These are phyloP conservation scores for Microsporum audouinii DNA, from an alignment of 2,329 filamentous ascomycete species.

Conservation along the genomic window DNA sequence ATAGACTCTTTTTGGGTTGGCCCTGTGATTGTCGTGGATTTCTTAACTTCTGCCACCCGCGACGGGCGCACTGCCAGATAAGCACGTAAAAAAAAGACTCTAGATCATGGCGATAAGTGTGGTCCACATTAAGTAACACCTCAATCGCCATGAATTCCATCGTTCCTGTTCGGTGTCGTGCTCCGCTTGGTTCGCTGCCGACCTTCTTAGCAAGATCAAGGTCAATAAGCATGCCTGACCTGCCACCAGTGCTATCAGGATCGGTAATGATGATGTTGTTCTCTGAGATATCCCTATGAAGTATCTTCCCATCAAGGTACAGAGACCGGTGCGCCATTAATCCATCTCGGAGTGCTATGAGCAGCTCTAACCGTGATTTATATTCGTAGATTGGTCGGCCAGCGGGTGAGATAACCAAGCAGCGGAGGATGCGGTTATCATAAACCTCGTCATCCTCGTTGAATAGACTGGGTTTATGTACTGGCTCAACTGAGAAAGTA, in stretches of 20 bases:
- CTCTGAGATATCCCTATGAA: conserved; percentile 29
- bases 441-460: conserved; percentile 8
- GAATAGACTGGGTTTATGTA: conserved; percentile 1
- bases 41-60: neutral
- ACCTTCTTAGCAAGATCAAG: conserved; percentile 24
- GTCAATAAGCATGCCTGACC: conserved; percentile 26
- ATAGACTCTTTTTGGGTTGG: conserved; percentile 5
- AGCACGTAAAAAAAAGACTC: conserved; percentile 27
- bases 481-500: neutral
- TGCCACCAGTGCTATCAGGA: conserved; percentile 9
- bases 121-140: conserved; percentile 21
- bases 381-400: conserved; percentile 22
- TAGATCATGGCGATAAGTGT: conserved; percentile 26
- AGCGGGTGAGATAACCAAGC: conserved; percentile 23
- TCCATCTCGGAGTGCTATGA: conserved; percentile 26
- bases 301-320: conserved; percentile 23
- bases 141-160: conserved; percentile 28
- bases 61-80: conserved; percentile 15
- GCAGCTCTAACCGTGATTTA: conserved; percentile 22
- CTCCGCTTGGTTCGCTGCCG: conserved; percentile 11
- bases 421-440: conserved; percentile 23
- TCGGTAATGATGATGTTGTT: conserved; percentile 32
- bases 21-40: neutral
- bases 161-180: conserved; percentile 12
- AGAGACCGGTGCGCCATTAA: conserved; percentile 31